Evolutionary conservation across 352 stramenopile genomes (phyloP).

Genomic region (Globisporangium yorkense): DNA sequence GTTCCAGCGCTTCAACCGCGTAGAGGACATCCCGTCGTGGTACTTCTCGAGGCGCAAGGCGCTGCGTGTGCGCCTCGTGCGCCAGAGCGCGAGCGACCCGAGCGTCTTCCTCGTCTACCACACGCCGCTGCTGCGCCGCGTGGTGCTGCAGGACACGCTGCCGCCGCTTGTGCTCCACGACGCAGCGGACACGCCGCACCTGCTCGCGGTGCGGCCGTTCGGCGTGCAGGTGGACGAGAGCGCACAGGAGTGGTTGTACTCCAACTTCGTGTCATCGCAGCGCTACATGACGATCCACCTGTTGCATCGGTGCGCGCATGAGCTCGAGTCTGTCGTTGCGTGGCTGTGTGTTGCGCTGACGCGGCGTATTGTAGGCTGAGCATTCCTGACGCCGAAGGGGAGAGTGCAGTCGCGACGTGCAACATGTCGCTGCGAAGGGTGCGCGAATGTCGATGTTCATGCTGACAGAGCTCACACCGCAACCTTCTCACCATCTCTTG

Average conservation of each 20-base stretch:
- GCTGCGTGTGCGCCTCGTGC: conserved; percentile 63
- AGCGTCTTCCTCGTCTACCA: conserved; percentile 84
- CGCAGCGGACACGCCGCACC: background rate
- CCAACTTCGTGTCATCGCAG: conserved; percentile 61
- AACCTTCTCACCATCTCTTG: background rate
- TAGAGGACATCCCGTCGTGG: conserved; percentile 59
- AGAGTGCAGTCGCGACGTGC: conserved; percentile 45
- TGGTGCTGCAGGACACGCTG: conserved; percentile 51
- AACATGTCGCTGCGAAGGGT: conserved; percentile 44
- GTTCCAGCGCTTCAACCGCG: conserved; percentile 40
- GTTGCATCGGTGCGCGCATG: conserved; percentile 40
- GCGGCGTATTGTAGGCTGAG: conserved; percentile 1
- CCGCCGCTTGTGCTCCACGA: conserved; percentile 24
- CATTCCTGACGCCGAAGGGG: conserved; percentile 10
- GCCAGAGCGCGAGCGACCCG: conserved; percentile 54
- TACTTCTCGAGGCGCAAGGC: conserved; percentile 65
- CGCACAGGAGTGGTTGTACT: conserved; percentile 58
- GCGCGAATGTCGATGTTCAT: background rate
- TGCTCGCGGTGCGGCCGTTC: conserved; percentile 64
- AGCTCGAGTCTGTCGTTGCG: background rate
- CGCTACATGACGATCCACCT: conserved; percentile 55
- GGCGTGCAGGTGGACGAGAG: conserved; percentile 69
- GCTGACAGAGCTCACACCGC: background rate
- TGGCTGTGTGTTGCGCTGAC: background rate
- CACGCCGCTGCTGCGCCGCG: conserved; percentile 57